Evolutionary conservation across 2,329 filamentous ascomycete genomes (phyloP), one percentile per base, ranked within the genome.

Genomic region (Penicillium frequentans): DNA sequence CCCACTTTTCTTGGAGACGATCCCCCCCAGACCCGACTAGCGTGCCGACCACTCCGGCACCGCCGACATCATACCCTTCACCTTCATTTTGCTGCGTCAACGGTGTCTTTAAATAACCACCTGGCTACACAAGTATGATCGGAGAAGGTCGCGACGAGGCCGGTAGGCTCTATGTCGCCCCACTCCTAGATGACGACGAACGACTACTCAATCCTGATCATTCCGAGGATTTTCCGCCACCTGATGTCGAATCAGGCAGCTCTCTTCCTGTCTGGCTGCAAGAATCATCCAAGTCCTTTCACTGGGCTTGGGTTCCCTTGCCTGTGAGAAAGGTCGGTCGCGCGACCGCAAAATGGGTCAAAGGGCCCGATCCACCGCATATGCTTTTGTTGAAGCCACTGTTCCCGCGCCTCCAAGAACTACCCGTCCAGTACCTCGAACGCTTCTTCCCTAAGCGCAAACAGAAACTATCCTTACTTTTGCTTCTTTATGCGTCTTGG

Each of bases 241-340:
- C 69, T 26, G 64, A 68, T 49, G 65, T 71, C 44, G 70, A 70
- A 58, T 63, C 70, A 45, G 61, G 64, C 43, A 64, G 62, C 52
- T 37, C 56, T 39, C 64, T 81, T 23, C 79, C 79, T 35, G 70
- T 81, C 54, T 81, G 79, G 79, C 63, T 81, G 56, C 73, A 72
- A 54, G 78, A 81, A 59, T 78, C 77, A 9, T 79, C 77, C 52
- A 76, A 75, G 52, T 75, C 76, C 3, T 79, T 79, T 59, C 76
- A 70, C 60, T 81, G 75, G 75, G 70, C 69, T 64, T 81, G 79
- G 79, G 73, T 81, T 5, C 79, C 79, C 3, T 61, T 79, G 16
- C 75, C 76, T 0, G 47, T 81, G 19, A 70, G 79, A 49, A 79
- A 79, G 54, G 75, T 71, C 46, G 77, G 69, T 45, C 72, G 78